Base-by-base conservation (phyloP, 73 alveolate genomes). In the Blepharisma stoltei region DNA sequence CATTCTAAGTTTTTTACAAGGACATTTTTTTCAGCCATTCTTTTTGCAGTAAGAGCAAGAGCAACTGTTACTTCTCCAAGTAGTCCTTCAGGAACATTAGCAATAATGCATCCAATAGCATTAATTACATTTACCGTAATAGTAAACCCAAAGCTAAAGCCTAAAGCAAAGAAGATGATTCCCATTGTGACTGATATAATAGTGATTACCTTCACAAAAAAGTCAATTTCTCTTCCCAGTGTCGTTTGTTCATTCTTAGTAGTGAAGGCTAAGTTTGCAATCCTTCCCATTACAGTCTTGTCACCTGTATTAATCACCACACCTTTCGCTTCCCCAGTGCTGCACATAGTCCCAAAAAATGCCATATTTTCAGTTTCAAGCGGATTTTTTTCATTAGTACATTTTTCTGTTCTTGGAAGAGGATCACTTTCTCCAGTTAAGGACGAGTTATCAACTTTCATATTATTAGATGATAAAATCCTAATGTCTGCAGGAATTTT, bases 51-150 rank as follows among this genome's bases (percentile, higher is more conserved):
- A 48, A 95, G 83, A 23, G 98, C 97, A 20, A 95, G 84, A 46
- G 95, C 81, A 44, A 95, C 96, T 7, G 99, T 95, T 18, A 95
- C 97, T 60, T 98, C 89, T 7, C 90, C 93, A 9, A 93, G 81
- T 50, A 95, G 88, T 25, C 99, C 99, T 85, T 93, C 99, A 20
- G 99, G 99, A 41, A 95, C 95, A 83, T 95, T 95, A 23, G 99
- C 99, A 7, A 93, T 97, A 76, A 95, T 94, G 50, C 93, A 90
- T 67, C 99, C 99, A 81, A 95, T 92, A 68, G 95, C 95, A 77
- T 88, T 93, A 23, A 89, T 90, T 54, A 95, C 69, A 86, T 91
- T 89, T 27, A 96, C 77, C 73, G 91, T 89, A 54, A 92, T 71
- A 75, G 88, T 86, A 67, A 86, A 94, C 49, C 96, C 95, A 81